Evolutionary conservation across 2,329 filamentous ascomycete species (phyloP), one percentile per base, ranked within the genome.

Genomic region (Coniella lustricola): DNA sequence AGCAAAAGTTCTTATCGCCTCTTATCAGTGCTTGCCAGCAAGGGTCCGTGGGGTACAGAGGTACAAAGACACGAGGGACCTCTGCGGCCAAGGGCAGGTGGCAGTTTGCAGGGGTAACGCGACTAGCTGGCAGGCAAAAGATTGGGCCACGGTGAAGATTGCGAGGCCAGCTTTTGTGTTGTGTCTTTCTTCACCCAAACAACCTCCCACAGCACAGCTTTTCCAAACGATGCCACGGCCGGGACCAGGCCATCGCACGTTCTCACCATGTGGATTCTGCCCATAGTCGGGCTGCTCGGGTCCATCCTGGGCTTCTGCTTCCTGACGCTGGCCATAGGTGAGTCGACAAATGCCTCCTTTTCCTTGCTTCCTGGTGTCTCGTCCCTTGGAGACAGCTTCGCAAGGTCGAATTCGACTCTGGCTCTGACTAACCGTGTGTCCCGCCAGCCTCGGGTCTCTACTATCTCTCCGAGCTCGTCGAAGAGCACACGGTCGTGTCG

Each of bases 391-490:
- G n/a, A n/a, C n/a, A n/a, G n/a, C n/a, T n/a, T n/a, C n/a, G n/a
- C n/a, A n/a, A n/a, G n/a, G n/a, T n/a, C n/a, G n/a, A n/a, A n/a
- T n/a, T n/a, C n/a, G n/a, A n/a, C n/a, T n/a, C n/a, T n/a, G n/a
- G n/a, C n/a, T n/a, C n/a, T 49, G 29, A 49, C n/a, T 29, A 8
- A 20, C 7, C 14, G 14, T 35, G 36, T 44, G 38, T n/a, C 32
- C 7, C 29, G 39, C 41, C 60, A 88, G 93, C 93, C 34, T 96
- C 90, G n/a, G 93, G 93, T 33, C 82, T 98, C 21, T 98, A 98
- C 72, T 98, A 98, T 67, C 84, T 98, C 46, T 96, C 91, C 20
- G 93, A 98, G 67, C 82, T 97, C 13, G 93, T 98, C 53, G 93
- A 98, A 70, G 93, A 98, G 67, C 91, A 98, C 64, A 96, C 91